Evolutionary conservation across 768 basidiomycete species (phyloP), one percentile per base, ranked within the genome.

Genomic region (Boletus bicolor): DNA sequence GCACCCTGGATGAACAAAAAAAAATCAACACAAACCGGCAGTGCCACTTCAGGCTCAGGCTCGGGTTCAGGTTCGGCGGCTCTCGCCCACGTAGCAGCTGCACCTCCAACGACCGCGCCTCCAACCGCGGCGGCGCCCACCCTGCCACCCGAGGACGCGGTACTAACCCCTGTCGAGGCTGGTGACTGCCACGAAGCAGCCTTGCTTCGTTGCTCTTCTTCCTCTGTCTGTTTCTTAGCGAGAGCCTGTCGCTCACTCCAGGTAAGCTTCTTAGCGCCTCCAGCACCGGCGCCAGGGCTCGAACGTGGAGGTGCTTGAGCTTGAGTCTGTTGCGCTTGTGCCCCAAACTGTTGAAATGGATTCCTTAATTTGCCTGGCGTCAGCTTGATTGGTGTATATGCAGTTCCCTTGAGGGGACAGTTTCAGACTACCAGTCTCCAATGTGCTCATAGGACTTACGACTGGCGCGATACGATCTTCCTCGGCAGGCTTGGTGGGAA

Each of bases 171-270:
- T 9, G 76, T 65, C 21, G 71, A 64, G 2, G 73, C 61, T 0
- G 79, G 68, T 5, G 78, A 63, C 42, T 73, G 69, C 64, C 77
- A 78, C 15, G 77, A 77, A 1, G 86, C 84, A 43, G 76, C 74
- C 43, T 77, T 83, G 64, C 89, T 91, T 44, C 74, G 75, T 9
- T 77, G 75, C 56, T 85, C 86, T 54, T 93, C 94, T 61, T 90
- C 92, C 60, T 86, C 90, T 15, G 80, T 77, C 62, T 92, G 89
- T 67, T 87, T 87, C 77, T 94, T 95, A 1, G 93, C 88, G n/a
- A 87, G 75, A 0, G 91, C 93, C 67, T 98, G 95, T 21, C 95
- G 80, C 69, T 98, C 90, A 55, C 82, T 89, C 96, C 96, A 98
- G 0, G 95, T 96, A 58, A 96, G 70, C 70, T 93, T 95, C 76